Percentiles rank a stretch among this genome's conserved stretches.
phyloP scores from a whole-genome alignment of 2,329 filamentous ascomycete species.

The Malbranchea zuffiana region DNA sequence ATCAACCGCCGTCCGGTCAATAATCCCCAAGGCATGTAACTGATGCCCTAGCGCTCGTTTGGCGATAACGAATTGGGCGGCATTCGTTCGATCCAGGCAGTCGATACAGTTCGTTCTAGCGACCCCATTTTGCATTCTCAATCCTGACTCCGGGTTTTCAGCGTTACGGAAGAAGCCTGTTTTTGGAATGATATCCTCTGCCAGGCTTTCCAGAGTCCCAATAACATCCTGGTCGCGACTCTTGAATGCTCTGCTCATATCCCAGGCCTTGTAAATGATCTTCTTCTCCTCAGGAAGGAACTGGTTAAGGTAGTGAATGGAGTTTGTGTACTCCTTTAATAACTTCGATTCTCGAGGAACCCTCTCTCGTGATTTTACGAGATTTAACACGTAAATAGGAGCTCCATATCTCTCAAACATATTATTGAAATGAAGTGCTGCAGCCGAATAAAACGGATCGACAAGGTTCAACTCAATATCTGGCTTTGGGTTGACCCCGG shows the following conservation, averaged over 20 bases:
- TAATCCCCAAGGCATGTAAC: constrained; percentile 79
- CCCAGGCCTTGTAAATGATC: constrained; percentile 90
- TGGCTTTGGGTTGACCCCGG: constrained; percentile 88
- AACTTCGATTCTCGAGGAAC: constrained; percentile 87
- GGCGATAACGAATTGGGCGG: constrained; percentile 93
- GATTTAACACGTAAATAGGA: constrained; percentile 80
- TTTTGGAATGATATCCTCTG: constrained; percentile 69
- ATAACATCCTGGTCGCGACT: constrained; percentile 89
- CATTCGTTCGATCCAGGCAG: constrained; percentile 92
- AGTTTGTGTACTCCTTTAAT: constrained; percentile 73
- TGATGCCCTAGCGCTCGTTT: constrained; percentile 89
- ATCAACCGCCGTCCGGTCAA: constrained; percentile 65
- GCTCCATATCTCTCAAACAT: constrained; percentile 87
- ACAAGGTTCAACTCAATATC: constrained; percentile 92
- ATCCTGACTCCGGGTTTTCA: constrained; percentile 52
- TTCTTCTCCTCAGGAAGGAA: constrained; percentile 74
- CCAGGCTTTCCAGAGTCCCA: constrained; percentile 76
- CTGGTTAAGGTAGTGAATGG: constrained; percentile 86
- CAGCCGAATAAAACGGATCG: constrained; percentile 89
- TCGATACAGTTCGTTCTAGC: constrained; percentile 97
- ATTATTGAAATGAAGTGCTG: constrained; percentile 89
- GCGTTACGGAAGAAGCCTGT: constrained; percentile 97
- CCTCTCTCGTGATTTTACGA: constrained; percentile 81
- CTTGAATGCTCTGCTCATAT: constrained; percentile 95
- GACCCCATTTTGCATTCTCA: constrained; percentile 77